phyloP scores from a whole-genome alignment of 306 rosid genomes.

The Cucumis cinereus region DNA sequence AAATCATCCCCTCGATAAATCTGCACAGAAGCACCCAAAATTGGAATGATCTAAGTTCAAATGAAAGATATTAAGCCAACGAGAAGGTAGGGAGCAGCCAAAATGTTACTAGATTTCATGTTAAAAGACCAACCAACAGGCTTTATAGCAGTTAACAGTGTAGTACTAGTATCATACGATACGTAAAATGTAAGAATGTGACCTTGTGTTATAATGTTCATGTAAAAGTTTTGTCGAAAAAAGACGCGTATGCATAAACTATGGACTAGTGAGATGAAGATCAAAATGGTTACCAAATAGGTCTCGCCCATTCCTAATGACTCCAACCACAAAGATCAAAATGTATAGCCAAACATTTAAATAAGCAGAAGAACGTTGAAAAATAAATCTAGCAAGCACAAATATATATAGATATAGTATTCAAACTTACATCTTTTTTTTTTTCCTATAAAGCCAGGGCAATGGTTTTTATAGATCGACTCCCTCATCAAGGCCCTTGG shows the following conservation, averaged over 20 bases:
- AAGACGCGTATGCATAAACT: neutral
- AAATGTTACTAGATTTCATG: neutral
- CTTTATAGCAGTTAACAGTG: too few relatives aligned
- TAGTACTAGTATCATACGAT: neutral
- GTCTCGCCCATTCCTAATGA: too few relatives aligned
- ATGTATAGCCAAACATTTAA: too few relatives aligned
- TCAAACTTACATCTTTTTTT: neutral
- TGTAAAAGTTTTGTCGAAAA: neutral
- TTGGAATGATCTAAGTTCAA: neutral
- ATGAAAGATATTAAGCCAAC: neutral
- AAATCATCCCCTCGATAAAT: neutral
- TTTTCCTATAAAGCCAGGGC: neutral
- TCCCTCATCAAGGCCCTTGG: conserved; percentile 92
- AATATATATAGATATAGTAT: neutral
- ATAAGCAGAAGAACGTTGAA: neutral
- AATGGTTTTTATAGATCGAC: conserved; percentile 48
- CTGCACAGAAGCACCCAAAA: neutral
- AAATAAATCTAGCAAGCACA: neutral
- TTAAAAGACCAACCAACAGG: too few relatives aligned
- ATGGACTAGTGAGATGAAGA: neutral
- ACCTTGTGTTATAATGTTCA: neutral
- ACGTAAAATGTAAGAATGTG: neutral
- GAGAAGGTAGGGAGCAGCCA: neutral
- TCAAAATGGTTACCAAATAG: too few relatives aligned
- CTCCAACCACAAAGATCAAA: too few relatives aligned